These are phyloP conservation scores for Leccinum variicolor DNA, from an alignment of 768 basidiomycete genomes.

Conservation along the genomic window DNA sequence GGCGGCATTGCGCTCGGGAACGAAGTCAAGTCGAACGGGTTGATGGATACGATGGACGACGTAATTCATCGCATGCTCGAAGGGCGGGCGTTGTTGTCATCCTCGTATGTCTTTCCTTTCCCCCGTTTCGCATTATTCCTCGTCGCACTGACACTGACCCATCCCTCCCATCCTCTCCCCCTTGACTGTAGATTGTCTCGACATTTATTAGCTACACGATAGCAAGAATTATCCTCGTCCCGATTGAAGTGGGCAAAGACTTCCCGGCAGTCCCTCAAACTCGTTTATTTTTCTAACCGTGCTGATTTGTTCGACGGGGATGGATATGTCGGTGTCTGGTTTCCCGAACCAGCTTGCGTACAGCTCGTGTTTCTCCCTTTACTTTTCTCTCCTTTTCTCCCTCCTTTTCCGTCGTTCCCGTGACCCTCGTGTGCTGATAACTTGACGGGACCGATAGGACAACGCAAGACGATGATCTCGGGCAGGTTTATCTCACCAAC, in stretches of 20 bases:
- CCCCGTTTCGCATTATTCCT: too few species aligned
- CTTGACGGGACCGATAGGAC: constrained; percentile 44
- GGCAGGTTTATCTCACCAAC: constrained; percentile 38
- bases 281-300: constrained; percentile 92
- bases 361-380: too few species aligned
- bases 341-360: constrained; percentile 66
- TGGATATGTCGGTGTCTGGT: constrained; percentile 89
- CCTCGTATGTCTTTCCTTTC: too few species aligned
- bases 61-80: too few species aligned
- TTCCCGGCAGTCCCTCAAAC: constrained; percentile 68
- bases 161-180: too few species aligned
- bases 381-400: constrained; percentile 22
- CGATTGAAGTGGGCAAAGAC: constrained; percentile 89
- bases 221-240: constrained; percentile 93
- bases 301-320: constrained; percentile 90
- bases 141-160: too few species aligned
- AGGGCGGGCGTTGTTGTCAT: too few species aligned
- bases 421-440: not conserved
- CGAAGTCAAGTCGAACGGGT: too few species aligned
- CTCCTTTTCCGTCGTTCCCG: not conserved
- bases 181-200: constrained; percentile 54
- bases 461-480: constrained; percentile 89
- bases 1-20: too few species aligned
- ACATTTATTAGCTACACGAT: constrained; percentile 98
- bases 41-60: too few species aligned